Percentiles rank a stretch among this genome's conserved stretches.
Evolutionary conservation across 1,284 basidiomycete species (phyloP).

Genomic region (Cryptococcus sp.): DNA sequence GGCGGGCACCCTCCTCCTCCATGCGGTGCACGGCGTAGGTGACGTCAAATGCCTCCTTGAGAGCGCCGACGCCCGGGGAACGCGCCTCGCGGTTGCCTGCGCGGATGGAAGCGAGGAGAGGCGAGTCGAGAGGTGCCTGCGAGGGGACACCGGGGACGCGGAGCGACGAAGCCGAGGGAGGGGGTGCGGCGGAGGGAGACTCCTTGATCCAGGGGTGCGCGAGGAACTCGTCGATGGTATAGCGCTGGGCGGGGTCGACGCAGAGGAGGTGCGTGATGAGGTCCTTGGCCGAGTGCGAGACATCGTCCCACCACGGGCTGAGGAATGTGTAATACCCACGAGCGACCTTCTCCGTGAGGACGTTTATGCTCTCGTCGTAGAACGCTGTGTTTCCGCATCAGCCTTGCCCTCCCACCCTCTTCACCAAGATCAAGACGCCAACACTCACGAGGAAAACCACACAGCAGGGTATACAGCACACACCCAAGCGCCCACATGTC

Average conservation of each 20-base stretch:
- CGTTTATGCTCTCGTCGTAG: constrained; percentile 98
- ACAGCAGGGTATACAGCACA: constrained; percentile 96
- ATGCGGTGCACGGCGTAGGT: constrained; percentile 98
- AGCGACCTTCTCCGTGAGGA: constrained; percentile 97
- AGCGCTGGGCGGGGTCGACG: constrained; percentile 90
- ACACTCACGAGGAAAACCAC: constrained; percentile 76
- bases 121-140: constrained; percentile 77
- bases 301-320: constrained; percentile 99
- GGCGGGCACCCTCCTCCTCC: constrained; percentile 92
- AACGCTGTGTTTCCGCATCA: constrained; percentile 58
- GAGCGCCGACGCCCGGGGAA: constrained; percentile 82
- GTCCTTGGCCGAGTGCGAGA: constrained; percentile 85
- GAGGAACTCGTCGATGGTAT: constrained; percentile 97
- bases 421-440: not conserved
- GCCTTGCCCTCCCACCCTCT: not conserved
- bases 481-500: constrained; percentile 99
- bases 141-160: constrained; percentile 51
- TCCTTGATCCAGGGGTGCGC: constrained; percentile 81
- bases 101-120: constrained; percentile 74
- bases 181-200: constrained; percentile 54
- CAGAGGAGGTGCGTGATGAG: constrained; percentile 92
- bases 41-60: constrained; percentile 98
- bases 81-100: constrained; percentile 71
- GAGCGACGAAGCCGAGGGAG: constrained; percentile 55
- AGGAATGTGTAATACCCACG: constrained; percentile 97